Evolutionary conservation across 1,139 yeast species (phyloP).

Genomic region (Scheffersomyces segobiensis): DNA sequence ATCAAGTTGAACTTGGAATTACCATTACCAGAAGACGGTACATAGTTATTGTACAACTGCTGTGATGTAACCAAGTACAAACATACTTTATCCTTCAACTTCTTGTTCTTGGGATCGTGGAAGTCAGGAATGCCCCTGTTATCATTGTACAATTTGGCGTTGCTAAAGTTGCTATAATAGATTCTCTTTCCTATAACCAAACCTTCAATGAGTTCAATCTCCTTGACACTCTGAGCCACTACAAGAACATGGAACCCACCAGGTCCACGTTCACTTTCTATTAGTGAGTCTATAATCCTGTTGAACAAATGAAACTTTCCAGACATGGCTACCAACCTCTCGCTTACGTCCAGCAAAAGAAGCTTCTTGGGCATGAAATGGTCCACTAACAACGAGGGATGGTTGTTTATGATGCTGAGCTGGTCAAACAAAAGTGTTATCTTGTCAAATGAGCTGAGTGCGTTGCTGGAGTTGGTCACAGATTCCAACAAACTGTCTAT

Average conservation of each 20-base stretch:
- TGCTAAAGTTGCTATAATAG: slow-evolving; percentile 60
- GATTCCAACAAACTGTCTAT: slow-evolving; percentile 39
- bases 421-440: slow-evolving; percentile 47
- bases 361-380: slow-evolving; percentile 74
- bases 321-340: slow-evolving; percentile 51
- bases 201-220: slow-evolving; percentile 70
- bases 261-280: slow-evolving; percentile 9
- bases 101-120: slow-evolving; percentile 1
- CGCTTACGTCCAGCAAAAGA: slow-evolving; percentile 63
- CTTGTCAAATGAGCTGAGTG: slow-evolving; percentile 10
- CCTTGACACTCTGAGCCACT: slow-evolving; percentile 64
- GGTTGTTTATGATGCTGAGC: slow-evolving; percentile 52
- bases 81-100: slow-evolving; percentile 10
- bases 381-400: slow-evolving; percentile 70
- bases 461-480: slow-evolving; percentile 27
- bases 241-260: slow-evolving; percentile 39
- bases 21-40: slow-evolving; percentile 19
- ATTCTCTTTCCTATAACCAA: slow-evolving; percentile 60
- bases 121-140: slow-evolving; percentile 13
- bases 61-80: slow-evolving; percentile 40
- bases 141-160: slow-evolving; percentile 56
- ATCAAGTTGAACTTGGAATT: slow-evolving; percentile 42
- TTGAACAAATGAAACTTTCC: slow-evolving; percentile 62
- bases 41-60: slow-evolving; percentile 40
- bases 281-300: slow-evolving; percentile 41